Percentiles rank a stretch among this genome's conserved stretches.
phyloP scores from a whole-genome alignment of 306 rosid species.

The Corylus heterophylla region DNA sequence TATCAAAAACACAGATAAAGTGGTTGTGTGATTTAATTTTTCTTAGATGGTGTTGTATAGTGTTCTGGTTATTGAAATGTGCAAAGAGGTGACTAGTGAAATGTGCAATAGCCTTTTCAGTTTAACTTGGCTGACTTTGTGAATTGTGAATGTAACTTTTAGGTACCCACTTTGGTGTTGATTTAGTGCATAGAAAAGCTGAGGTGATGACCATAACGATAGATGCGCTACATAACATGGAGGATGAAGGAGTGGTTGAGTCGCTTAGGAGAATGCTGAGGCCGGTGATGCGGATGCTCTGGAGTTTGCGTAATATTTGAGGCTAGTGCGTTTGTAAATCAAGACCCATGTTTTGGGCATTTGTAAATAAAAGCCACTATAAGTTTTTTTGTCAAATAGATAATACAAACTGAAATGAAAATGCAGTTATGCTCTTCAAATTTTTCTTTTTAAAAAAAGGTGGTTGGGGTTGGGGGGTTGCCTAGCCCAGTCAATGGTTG shows the following conservation, averaged over 20 bases:
- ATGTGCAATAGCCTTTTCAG: neutral
- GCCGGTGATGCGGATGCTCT: too few species aligned
- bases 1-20: neutral
- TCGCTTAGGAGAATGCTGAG: too few species aligned
- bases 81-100: constrained; percentile 22
- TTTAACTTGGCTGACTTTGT: constrained; percentile 29
- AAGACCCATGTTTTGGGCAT: too few species aligned
- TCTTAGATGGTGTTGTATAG: neutral
- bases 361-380: too few species aligned
- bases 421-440: too few species aligned
- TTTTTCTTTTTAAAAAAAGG: too few species aligned
- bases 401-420: too few species aligned
- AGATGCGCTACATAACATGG: constrained; percentile 87
- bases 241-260: constrained; percentile 46
- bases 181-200: constrained; percentile 95
- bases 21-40: neutral
- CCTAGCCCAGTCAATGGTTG: too few species aligned
- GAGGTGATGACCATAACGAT: constrained; percentile 95
- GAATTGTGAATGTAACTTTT: constrained; percentile 27
- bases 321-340: too few species aligned
- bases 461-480: too few species aligned
- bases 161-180: constrained; percentile 88
- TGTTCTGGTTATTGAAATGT: neutral
- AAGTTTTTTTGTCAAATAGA: too few species aligned
- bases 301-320: too few species aligned